Evolutionary conservation across 139 green algal genomes (phyloP), one percentile per base, ranked within the genome.

Genomic region (Pleodorina starrii): DNA sequence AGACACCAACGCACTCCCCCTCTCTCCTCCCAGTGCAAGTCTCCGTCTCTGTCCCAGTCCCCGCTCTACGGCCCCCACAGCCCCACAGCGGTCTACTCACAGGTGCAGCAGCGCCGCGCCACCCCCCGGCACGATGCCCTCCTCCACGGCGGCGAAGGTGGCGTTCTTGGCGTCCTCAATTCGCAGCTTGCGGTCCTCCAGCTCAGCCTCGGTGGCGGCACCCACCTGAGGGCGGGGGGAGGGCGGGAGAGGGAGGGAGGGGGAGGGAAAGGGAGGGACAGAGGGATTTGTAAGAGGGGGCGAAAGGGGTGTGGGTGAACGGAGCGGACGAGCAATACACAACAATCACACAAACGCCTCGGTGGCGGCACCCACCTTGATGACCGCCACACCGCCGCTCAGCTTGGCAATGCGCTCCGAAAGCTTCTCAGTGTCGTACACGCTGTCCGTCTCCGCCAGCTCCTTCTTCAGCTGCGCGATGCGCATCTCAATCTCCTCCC

Each of bases 161-260:
- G 98, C 98, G 91, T 99, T 99, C 95, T 99, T 99, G 66, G 98
- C 98, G 90, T 99, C 98, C 94, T 99, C 98, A 74, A 99, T 97
- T 89, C 98, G 96, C 92, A 99, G 96, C 96, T 99, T 99, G 71
- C 96, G 91, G 94, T 99, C 98, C 91, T 99, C 98, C 40, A 99
- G 94, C 95, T 99, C 98, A 29, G 97, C 94, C 95, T 99, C 98
- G 50, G 98, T 99, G 48, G 97, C 97, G 46, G 97, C 98, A 25
- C 98, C 98, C 36, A 99, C 97, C 96, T 98, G n/a, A n/a, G n/a
- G n/a, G n/a, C n/a, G n/a, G n/a, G n/a, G n/a, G n/a, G n/a, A n/a
- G n/a, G n/a, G n/a, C n/a, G n/a, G n/a, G n/a, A n/a, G n/a, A n/a
- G n/a, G n/a, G n/a, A n/a, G n/a, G n/a, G n/a, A n/a, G n/a, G n/a